Evolutionary conservation across 768 basidiomycete species (phyloP).

Genomic region (Mycena galericulata): DNA sequence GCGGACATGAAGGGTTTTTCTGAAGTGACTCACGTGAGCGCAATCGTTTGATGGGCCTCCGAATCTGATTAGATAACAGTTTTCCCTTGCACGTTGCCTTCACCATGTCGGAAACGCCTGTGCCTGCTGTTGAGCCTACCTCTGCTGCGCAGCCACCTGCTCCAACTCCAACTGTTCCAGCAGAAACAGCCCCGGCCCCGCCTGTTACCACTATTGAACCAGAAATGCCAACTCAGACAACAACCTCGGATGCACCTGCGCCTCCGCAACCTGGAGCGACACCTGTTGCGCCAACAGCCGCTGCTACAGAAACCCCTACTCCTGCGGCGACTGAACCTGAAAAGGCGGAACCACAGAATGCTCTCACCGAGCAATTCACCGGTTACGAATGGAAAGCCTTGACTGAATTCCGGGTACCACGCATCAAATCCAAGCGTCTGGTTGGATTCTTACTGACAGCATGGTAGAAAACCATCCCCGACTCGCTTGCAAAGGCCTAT

Average conservation of each 20-base stretch:
- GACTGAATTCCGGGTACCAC: conserved; percentile 70
- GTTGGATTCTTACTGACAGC: conserved; percentile 44
- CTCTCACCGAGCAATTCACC: conserved; percentile 77
- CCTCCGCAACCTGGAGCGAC: conserved; percentile 30
- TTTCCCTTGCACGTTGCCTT: conserved; percentile 5
- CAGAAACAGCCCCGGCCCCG: conserved; percentile 18
- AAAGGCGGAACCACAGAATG: conserved; percentile 70
- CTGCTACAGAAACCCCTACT: conserved; percentile 23
- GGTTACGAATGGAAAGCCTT: conserved; percentile 79
- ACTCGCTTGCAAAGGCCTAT: conserved; percentile 55
- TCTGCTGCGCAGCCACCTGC: conserved; percentile 6
- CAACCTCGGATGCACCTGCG: conserved; percentile 28
- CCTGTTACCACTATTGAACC: conserved; percentile 26
- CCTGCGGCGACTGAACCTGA: conserved; percentile 22
- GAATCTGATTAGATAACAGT: too few relatives aligned
- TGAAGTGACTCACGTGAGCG: background rate
- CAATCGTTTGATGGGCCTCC: background rate
- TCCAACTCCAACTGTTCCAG: conserved; percentile 19
- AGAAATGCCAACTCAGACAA: conserved; percentile 29
- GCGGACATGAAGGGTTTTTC: conserved; percentile 46
- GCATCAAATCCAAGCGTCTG: background rate
- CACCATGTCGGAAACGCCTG: conserved; percentile 32
- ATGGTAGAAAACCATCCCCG: conserved; percentile 51
- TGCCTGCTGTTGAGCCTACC: conserved; percentile 19
- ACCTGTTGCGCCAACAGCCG: conserved; percentile 5